phyloP scores from a whole-genome alignment of 139 green algal genomes.

The Picochlorum sp. region DNA sequence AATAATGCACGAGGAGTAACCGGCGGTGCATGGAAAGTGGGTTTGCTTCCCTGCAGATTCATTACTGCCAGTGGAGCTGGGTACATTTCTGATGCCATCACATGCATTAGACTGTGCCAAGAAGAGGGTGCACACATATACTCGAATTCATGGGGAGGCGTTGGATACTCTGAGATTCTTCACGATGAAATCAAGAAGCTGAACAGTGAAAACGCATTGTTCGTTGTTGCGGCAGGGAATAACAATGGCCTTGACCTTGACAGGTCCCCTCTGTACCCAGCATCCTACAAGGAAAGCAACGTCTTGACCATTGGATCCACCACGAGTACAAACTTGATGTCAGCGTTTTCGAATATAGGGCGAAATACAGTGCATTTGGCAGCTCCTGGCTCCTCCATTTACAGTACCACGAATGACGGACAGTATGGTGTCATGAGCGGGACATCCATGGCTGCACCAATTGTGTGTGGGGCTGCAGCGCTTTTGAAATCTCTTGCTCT shows the following conservation, averaged over 20 bases:
- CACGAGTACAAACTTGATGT: conserved; percentile 5
- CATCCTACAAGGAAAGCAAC: conserved; percentile 19
- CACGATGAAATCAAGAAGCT: conserved; percentile 16
- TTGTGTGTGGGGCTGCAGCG: conserved; percentile 45
- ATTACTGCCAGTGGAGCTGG: conserved; percentile 25
- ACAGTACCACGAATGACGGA: conserved; percentile 18
- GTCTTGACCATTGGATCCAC: conserved; percentile 28
- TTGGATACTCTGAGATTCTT: conserved; percentile 17
- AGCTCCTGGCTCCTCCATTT: conserved; percentile 24
- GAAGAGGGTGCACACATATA: conserved; percentile 26
- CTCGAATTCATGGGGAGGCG: conserved; percentile 36
- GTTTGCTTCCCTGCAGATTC: conserved; percentile 26
- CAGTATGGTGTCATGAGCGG: conserved; percentile 40
- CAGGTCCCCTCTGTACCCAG: conserved; percentile 21
- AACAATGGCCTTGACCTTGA: conserved; percentile 24
- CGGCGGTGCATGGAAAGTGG: conserved; percentile 17
- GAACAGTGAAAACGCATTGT: conserved; percentile 18
- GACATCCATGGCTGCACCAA: conserved; percentile 84
- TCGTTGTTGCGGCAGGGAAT: conserved; percentile 39
- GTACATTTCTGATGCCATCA: conserved; percentile 33
- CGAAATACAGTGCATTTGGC: conserved; percentile 18
- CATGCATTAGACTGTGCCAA: conserved; percentile 25
- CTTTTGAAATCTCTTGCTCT: conserved; percentile 44
- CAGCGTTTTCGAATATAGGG: conserved; percentile 23
- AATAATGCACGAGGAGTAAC: conserved; percentile 18